Base-by-base conservation (phyloP, 495 filamentous ascomycete species). In the Aspergillus sclerotiicarbonarius region DNA sequence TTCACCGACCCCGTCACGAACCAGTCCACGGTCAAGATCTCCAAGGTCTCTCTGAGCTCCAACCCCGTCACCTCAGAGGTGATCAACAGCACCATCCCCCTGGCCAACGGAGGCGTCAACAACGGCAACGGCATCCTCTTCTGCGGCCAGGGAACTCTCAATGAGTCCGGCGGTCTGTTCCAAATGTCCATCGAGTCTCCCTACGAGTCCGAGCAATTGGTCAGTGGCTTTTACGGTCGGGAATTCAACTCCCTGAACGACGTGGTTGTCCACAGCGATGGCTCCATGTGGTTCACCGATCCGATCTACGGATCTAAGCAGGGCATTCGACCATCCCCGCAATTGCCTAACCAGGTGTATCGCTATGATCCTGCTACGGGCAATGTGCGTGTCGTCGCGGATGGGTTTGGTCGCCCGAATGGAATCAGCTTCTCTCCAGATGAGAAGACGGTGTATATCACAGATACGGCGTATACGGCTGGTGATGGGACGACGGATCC, bases 251-350 rank as follows among this genome's bases (percentile, higher is more conserved):
- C 71, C 19, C 49, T 72, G 51, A 79, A 81, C 54, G 80, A 80
- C 54, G 72, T 82, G 7, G 69, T 74, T 18, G 67, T 77, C 10
- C 65, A 70, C 50, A 58, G 54, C 6, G 75, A 80, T 57, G 71
- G 71, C 8, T 68, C 73, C 8, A 71, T 83, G 52, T 85, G 77
- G 78, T 85, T 84, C 66, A 84, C 82, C 0, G 82, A 85, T 61
- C 78, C 80, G 5, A 76, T 67, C 48, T 81, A 79, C 62, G 78
- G 71, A 54, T 75, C 63, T 52, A 63, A 73, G 29, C 75, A 77
- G 59, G 70, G 73, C 29, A 59, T 75, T 50, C 63, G 79, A 1
- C 77, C 80, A 0, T 65, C 74, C 58, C 79, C 82, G 3, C 62
- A 77, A 58, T 62, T 81, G 4, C 76, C 74, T 8, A 64, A 65